phyloP scores from a whole-genome alignment of 495 filamentous ascomycete species.

The Penicillium goetzii region DNA sequence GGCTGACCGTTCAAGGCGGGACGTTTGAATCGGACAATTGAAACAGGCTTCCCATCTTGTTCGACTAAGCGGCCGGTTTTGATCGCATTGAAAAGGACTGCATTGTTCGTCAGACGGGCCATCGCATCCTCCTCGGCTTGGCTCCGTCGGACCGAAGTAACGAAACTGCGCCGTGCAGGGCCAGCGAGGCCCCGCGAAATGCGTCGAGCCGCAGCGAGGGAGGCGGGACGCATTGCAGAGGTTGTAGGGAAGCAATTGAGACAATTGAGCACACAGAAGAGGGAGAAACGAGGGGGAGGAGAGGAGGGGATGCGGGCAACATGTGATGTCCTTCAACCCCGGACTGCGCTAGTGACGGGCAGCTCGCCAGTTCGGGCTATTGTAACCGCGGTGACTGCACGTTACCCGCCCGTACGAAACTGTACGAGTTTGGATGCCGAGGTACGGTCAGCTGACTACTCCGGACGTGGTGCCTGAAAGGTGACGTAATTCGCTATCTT shows the following conservation, averaged over 20 bases:
- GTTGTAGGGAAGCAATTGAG: not conserved
- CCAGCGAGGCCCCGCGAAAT: conserved; percentile 13
- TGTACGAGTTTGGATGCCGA: conserved; percentile 8
- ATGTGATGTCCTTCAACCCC: conserved; percentile 17
- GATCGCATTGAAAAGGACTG: not conserved
- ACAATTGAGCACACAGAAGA: not conserved
- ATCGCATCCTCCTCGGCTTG: conserved; percentile 7
- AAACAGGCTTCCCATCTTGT: not conserved
- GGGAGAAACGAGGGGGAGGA: not conserved
- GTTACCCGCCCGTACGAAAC: not conserved
- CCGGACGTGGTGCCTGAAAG: not conserved
- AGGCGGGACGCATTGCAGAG: conserved; percentile 17
- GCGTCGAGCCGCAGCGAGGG: conserved; percentile 14
- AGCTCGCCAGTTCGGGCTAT: conserved; percentile 4
- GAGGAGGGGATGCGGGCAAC: not conserved
- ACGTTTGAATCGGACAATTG: not conserved
- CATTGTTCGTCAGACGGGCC: not conserved
- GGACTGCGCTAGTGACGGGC: conserved; percentile 6
- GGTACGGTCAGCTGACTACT: not conserved
- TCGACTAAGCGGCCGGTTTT: not conserved
- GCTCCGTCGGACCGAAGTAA: conserved; percentile 13
- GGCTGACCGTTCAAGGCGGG: not conserved
- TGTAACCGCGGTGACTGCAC: conserved; percentile 3
- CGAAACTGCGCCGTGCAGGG: conserved; percentile 19
- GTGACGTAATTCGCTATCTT: not conserved